Percentiles rank a stretch among this genome's conserved stretches.
Evolutionary conservation across 768 basidiomycete genomes (phyloP).

Genomic region (Cyclocybe cylindracea): DNA sequence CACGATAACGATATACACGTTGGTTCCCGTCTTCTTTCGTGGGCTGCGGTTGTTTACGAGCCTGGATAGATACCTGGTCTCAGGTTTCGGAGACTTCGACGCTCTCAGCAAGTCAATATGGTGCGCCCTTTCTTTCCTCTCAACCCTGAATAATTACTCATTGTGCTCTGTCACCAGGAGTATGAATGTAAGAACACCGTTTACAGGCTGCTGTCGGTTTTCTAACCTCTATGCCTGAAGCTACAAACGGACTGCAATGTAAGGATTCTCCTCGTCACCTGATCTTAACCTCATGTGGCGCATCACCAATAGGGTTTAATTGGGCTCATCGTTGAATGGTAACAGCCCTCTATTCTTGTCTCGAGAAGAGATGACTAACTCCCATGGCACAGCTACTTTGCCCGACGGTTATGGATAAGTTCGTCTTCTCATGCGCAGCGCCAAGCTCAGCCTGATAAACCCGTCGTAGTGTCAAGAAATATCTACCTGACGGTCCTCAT

Average conservation of each 20-base stretch:
- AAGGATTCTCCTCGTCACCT: constrained; percentile 6
- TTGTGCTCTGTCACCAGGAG: constrained; percentile 29
- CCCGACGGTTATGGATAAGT: constrained; percentile 53
- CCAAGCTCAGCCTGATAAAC: constrained; percentile 1
- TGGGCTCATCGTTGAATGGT: constrained; percentile 52
- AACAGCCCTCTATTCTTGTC: constrained; percentile 2
- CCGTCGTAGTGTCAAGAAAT: constrained; percentile 43
- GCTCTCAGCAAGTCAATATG: constrained; percentile 41
- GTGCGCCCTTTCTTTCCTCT: constrained; percentile 24
- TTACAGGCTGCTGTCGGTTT: constrained; percentile 11
- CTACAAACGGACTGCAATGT: constrained; percentile 55
- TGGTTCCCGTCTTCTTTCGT: constrained; percentile 3
- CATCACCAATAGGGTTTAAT: constrained; percentile 39
- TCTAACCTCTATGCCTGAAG: constrained; percentile 21
- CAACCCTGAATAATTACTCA: background rate
- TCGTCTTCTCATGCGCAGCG: constrained; percentile 13
- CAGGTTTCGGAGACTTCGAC: constrained; percentile 39
- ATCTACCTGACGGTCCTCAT: constrained; percentile 40
- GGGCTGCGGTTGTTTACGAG: background rate
- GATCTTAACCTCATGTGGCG: background rate
- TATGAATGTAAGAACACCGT: constrained; percentile 35
- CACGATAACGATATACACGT: constrained; percentile 48
- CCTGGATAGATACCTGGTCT: constrained; percentile 42
- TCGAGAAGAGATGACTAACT: background rate
- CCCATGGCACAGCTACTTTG: constrained; percentile 44